phyloP scores from a whole-genome alignment of 805 yeast genomes.

The Danielia oregonensis region DNA sequence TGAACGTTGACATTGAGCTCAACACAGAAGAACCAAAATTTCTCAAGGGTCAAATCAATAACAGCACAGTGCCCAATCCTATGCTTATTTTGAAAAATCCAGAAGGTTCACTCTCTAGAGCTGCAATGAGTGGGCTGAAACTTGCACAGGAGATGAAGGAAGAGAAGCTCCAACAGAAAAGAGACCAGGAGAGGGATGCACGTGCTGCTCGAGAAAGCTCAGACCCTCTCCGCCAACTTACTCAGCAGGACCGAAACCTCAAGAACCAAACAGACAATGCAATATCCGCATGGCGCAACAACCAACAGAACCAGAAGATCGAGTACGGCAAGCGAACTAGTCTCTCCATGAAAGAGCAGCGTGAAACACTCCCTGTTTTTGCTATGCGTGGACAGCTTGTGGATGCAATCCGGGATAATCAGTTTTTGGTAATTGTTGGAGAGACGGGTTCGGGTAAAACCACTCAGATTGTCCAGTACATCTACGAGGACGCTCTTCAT shows the following conservation, averaged over 20 bases:
- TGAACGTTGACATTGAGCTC: slow-evolving; percentile 70
- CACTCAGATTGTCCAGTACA: slow-evolving; percentile 40
- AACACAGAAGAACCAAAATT: slow-evolving; percentile 69
- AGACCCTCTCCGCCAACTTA: slow-evolving; percentile 8
- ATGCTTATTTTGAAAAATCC: slow-evolving; percentile 64
- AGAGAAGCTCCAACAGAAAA: slow-evolving; percentile 46
- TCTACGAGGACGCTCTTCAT: slow-evolving; percentile 59
- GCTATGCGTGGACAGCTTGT: slow-evolving; percentile 57
- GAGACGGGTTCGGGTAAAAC: slow-evolving; percentile 73
- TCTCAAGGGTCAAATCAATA: slow-evolving; percentile 50
- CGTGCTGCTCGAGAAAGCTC: slow-evolving; percentile 5
- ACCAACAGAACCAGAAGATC: slow-evolving; percentile 4
- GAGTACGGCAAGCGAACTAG: slow-evolving; percentile 3
- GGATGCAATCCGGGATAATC: slow-evolving; percentile 64
- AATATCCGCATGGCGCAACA: slow-evolving; percentile 13
- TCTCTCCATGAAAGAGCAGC: slow-evolving; percentile 27
- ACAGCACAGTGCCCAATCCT: slow-evolving; percentile 41
- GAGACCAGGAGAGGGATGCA: slow-evolving; percentile 40
- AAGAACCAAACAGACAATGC: slow-evolving; percentile 7
- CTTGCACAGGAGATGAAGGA: slow-evolving; percentile 65
- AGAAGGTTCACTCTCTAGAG: slow-evolving; percentile 72
- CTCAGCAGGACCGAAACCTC: slow-evolving; percentile 2
- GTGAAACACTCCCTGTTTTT: slow-evolving; percentile 69
- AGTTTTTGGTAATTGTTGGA: slow-evolving; percentile 80
- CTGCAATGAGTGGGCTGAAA: slow-evolving; percentile 72